Evolutionary conservation across 345 rosid genomes (phyloP).

Genomic region (Carallia brachiata): DNA sequence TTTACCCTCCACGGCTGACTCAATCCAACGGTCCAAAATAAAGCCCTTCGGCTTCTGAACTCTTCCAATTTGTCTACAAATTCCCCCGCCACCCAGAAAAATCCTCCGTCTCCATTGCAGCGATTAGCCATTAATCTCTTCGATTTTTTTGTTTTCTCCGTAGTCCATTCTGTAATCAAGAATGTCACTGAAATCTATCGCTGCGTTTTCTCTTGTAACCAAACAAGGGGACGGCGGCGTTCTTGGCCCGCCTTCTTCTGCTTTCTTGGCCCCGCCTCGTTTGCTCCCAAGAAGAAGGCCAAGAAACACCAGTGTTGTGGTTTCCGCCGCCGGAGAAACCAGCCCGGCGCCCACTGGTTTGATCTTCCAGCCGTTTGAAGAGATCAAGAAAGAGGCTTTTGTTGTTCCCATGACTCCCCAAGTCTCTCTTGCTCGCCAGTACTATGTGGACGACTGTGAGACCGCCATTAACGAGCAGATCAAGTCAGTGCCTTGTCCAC

Average conservation of each 20-base stretch:
- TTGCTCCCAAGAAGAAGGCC: slow-evolving; percentile 7
- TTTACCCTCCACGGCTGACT: slow-evolving; percentile 8
- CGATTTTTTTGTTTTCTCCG: not conserved
- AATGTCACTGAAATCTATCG: slow-evolving; percentile 26
- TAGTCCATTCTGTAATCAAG: not conserved
- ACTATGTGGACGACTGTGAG: slow-evolving; percentile 44
- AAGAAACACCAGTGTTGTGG: slow-evolving; percentile 6
- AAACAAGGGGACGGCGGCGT: slow-evolving; percentile 19
- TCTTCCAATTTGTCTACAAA: slow-evolving; percentile 10
- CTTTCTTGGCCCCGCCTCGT: slow-evolving; percentile 7
- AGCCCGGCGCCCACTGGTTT: slow-evolving; percentile 49
- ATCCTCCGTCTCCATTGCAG: not conserved
- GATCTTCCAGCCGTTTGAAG: slow-evolving; percentile 72
- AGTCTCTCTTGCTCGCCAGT: slow-evolving; percentile 70
- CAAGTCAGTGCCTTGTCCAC: slow-evolving; percentile 46
- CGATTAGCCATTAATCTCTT: not conserved
- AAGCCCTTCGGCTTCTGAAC: slow-evolving; percentile 28
- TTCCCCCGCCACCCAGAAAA: not conserved
- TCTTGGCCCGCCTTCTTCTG: slow-evolving; percentile 9
- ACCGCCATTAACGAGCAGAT: slow-evolving; percentile 79
- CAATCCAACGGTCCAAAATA: slow-evolving; percentile 44
- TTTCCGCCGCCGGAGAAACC: slow-evolving; percentile 32
- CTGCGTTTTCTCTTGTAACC: slow-evolving; percentile 12
- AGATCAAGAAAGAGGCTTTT: slow-evolving; percentile 59
- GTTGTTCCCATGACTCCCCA: slow-evolving; percentile 49